Percentiles rank a stretch among this genome's conserved stretches.
These are phyloP conservation scores for Emmonsiellopsis sp. DNA, from an alignment of 2,329 filamentous ascomycete genomes.

Conservation along the genomic window DNA sequence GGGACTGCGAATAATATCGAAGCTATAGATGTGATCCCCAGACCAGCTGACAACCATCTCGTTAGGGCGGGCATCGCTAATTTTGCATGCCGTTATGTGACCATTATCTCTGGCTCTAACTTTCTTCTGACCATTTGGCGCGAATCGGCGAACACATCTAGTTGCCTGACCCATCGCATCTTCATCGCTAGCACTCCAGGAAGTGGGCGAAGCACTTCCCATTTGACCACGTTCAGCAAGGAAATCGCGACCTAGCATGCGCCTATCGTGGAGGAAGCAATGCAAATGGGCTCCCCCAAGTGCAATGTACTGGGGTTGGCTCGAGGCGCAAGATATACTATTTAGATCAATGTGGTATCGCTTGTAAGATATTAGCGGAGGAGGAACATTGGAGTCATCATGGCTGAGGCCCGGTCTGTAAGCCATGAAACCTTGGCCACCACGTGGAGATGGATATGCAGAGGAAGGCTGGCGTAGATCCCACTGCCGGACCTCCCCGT, in stretches of 20 bases:
- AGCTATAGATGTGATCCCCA: constrained; percentile 57
- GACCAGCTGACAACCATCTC: constrained; percentile 63
- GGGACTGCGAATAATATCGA: constrained; percentile 52
- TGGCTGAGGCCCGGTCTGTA: constrained; percentile 32
- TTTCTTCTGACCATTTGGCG: constrained; percentile 49
- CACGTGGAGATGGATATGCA: constrained; percentile 48
- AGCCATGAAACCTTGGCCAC: constrained; percentile 36
- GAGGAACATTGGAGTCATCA: constrained; percentile 46
- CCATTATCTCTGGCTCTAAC: constrained; percentile 43
- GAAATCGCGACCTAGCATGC: constrained; percentile 56
- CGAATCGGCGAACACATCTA: constrained; percentile 57
- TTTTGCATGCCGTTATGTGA: constrained; percentile 63
- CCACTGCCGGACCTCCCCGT: constrained; percentile 62
- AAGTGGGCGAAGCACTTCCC: constrained; percentile 30
- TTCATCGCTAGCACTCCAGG: constrained; percentile 40
- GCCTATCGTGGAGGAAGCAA: constrained; percentile 59
- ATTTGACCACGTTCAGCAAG: constrained; percentile 44
- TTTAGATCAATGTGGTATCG: constrained; percentile 55
- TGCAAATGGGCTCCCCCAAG: constrained; percentile 60
- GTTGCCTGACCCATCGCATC: constrained; percentile 52
- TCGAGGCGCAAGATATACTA: constrained; percentile 58
- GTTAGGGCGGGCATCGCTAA: constrained; percentile 59
- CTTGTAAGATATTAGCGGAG: constrained; percentile 59
- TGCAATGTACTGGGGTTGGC: constrained; percentile 61
- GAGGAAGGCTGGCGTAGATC: constrained; percentile 56